Evolutionary conservation across 345 rosid species (phyloP).

Genomic region (Gossypium herbaceum): DNA sequence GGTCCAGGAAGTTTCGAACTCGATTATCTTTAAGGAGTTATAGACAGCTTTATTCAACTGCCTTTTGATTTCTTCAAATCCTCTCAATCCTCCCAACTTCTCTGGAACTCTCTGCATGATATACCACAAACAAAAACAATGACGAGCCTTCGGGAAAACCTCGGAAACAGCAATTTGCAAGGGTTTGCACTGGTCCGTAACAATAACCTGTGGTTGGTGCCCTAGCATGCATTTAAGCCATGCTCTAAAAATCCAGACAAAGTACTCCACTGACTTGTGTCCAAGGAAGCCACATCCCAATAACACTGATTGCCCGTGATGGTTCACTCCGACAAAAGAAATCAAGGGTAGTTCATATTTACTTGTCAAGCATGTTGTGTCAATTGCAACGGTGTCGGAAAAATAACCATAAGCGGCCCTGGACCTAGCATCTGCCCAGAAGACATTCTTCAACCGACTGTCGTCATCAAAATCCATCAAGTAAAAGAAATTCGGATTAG

Average conservation of each 20-base stretch:
- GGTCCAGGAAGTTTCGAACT: slow-evolving; percentile 47
- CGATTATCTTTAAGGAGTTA: slow-evolving; percentile 36
- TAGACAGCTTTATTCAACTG: slow-evolving; percentile 41
- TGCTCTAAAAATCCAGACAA: slow-evolving; percentile 49
- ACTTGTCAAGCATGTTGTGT: slow-evolving; percentile 47
- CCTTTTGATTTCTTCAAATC: slow-evolving; percentile 38
- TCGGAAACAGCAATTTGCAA: slow-evolving; percentile 42
- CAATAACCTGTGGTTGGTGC: slow-evolving; percentile 40
- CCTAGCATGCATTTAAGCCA: slow-evolving; percentile 54
- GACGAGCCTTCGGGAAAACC: slow-evolving; percentile 43
- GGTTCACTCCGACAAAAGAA: slow-evolving; percentile 51
- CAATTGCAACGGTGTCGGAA: slow-evolving; percentile 39
- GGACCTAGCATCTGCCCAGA: slow-evolving; percentile 56
- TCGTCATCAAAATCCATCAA: slow-evolving; percentile 43
- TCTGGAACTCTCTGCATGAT: slow-evolving; percentile 53
- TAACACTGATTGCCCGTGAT: slow-evolving; percentile 44
- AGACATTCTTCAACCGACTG: slow-evolving; percentile 43
- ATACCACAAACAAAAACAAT: slow-evolving; percentile 39
- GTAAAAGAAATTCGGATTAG: slow-evolving; percentile 57
- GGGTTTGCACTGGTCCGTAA: slow-evolving; percentile 48
- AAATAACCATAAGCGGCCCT: slow-evolving; percentile 38
- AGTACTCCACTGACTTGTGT: slow-evolving; percentile 41
- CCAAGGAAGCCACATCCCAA: slow-evolving; percentile 56
- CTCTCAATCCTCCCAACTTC: slow-evolving; percentile 46
- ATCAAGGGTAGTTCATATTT: slow-evolving; percentile 48